Evolutionary conservation across 2,329 filamentous ascomycete species (phyloP).

Genomic region (Aspergillus sp.): DNA sequence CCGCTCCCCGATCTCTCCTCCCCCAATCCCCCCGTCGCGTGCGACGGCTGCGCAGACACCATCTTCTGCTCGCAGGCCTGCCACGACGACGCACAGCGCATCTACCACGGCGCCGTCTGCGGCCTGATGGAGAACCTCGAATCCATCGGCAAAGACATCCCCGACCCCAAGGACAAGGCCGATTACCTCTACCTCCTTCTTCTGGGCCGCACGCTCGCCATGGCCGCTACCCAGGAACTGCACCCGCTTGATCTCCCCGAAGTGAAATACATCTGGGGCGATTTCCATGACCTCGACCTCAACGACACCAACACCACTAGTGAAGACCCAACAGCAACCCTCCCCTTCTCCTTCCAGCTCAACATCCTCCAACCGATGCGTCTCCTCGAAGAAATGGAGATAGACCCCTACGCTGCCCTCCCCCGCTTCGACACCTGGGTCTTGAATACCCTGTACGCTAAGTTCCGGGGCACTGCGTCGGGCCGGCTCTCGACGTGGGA

Average conservation of each 20-base stretch:
- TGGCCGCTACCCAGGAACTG: slow-evolving; percentile 60
- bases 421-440: slow-evolving; percentile 57
- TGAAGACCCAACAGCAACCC: slow-evolving; percentile 41
- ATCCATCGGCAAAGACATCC: slow-evolving; percentile 60
- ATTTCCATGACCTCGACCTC: slow-evolving; percentile 52
- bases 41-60: slow-evolving; percentile 58
- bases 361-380: slow-evolving; percentile 62
- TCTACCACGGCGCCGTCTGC: slow-evolving; percentile 63
- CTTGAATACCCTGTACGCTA: slow-evolving; percentile 87
- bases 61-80: slow-evolving; percentile 64
- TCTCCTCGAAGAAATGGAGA: slow-evolving; percentile 64
- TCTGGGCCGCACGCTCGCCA: slow-evolving; percentile 59
- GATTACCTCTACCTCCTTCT: slow-evolving; percentile 63
- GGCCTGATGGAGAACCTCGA: slow-evolving; percentile 55
- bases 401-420: slow-evolving; percentile 58
- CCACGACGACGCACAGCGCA: slow-evolving; percentile 55
- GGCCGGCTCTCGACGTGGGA: slow-evolving; percentile 75
- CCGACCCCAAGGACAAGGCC: slow-evolving; percentile 58
- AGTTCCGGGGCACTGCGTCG: slow-evolving; percentile 90
- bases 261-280: slow-evolving; percentile 67
- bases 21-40: slow-evolving; percentile 45
- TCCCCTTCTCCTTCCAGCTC: slow-evolving; percentile 63
- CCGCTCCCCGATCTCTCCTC: slow-evolving; percentile 63
- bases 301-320: slow-evolving; percentile 12
- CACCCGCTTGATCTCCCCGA: slow-evolving; percentile 63